Evolutionary conservation across 257 asterid species (phyloP), one percentile per base, ranked within the genome.

Genomic region (Solanum acaule): DNA sequence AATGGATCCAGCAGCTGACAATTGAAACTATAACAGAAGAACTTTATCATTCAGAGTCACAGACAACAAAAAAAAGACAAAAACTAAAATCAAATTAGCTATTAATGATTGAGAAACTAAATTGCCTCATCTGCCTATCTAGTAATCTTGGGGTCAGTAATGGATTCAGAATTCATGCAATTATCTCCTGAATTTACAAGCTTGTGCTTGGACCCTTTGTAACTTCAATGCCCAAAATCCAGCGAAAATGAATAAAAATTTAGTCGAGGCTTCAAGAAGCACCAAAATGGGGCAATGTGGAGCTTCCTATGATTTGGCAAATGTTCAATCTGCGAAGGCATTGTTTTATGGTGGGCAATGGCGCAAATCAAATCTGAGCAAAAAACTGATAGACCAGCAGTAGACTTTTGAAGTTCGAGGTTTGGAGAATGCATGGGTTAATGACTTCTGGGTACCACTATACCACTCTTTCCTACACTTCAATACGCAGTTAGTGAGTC

Each of bases 241-340:
- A 8, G 44, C 5, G 7, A 84, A 31, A 71, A 12, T 10, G 72
- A 44, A 13, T 5, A 52, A 23, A 35, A 2, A 35, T 84, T 46
- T 95, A 42, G 96, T 97, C 96, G 81, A 93, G 88, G 95, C 93
- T 95, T 93, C 92, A 20, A 83, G 94, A 95, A 81, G 95, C 93
- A 86, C 86, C 91, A 90, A 91, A 89, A 95, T 76, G 4, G 29
- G 11, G 23, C 33, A 83, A 63, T 38, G 56, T 56, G 89, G 89
- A 25, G 89, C 93, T 90, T 90, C 93, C 90, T 93, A 92, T 93
- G 94, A 59, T 89, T 90, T 90, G 96, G 98, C 94, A 88, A 38
- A 86, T 14, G 49, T 15, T 79, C 7, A 14, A 76, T 94, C 4
- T 95, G 86, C 95, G 96, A 96, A 95, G 96, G 95, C 35, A 29